Conservation (phyloP, 768 basidiomycete species). For the Panellus pusillus region DNA sequence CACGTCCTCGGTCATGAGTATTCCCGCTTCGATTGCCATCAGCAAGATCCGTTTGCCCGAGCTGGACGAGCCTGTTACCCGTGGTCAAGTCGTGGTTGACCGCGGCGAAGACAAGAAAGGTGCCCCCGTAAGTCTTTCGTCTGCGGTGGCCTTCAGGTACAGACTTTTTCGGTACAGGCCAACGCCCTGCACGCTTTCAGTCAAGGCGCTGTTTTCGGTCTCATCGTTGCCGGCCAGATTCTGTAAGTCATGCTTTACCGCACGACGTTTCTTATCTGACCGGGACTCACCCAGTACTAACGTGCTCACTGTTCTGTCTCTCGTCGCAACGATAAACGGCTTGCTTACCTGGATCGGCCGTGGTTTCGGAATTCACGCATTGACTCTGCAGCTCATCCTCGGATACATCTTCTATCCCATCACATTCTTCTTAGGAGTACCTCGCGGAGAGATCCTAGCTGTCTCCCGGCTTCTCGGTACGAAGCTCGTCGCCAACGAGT, state of each 20-base stretch:
- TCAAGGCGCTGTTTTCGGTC: constrained; percentile 80
- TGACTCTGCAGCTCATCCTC: constrained; percentile 82
- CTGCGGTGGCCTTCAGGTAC: background rate
- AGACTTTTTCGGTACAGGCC: constrained; percentile 34
- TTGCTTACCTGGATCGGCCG: constrained; percentile 86
- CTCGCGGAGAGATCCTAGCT: constrained; percentile 74
- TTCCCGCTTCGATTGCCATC: constrained; percentile 91
- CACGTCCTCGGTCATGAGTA: constrained; percentile 92
- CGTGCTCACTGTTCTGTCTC: constrained; percentile 80
- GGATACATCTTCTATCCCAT: constrained; percentile 90
- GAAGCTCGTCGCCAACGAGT: constrained; percentile 88
- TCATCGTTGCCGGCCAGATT: constrained; percentile 86
- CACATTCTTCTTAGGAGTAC: constrained; percentile 80
- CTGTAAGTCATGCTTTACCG: constrained; percentile 45
- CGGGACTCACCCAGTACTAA: constrained; percentile 53
- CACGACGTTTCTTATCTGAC: constrained; percentile 12
- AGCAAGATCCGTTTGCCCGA: constrained; percentile 88
- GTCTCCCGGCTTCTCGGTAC: constrained; percentile 82
- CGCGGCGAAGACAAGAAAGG: constrained; percentile 64
- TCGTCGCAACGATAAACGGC: constrained; percentile 80
- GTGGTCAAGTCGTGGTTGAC: constrained; percentile 77
- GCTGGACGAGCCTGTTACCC: constrained; percentile 81
- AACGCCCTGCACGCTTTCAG: constrained; percentile 91
- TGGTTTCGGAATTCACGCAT: constrained; percentile 78
- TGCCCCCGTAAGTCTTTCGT: constrained; percentile 43